Evolutionary conservation across 176 grass and related monocot species (phyloP), one percentile per base, ranked within the genome.

Genomic region (Triticum aestivum): DNA sequence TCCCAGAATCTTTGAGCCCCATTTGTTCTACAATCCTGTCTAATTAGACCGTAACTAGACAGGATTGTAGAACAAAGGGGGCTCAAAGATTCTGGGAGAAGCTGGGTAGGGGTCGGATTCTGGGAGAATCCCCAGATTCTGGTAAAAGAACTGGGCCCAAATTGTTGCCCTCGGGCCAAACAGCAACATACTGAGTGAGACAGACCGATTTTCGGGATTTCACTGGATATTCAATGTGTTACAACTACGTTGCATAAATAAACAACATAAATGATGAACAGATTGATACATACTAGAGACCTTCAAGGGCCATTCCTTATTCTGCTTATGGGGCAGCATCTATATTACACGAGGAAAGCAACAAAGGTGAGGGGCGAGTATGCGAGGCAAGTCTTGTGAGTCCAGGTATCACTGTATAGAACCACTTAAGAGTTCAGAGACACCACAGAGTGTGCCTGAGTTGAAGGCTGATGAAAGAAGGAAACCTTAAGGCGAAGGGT

Each of bases 301-400:
- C 49, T 63, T 84, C 33, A 24, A 68, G 64, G 21, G 4, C 20
- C 29, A 74, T 84, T 76, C 81, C 73, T 88, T 91, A 76, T 68
- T 81, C 38, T 70, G 74, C 69, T 54, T 77, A 62, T 32, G 69
- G 62, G n/a, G 9, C 65, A 63, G 8, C n/a, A 80, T 85, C 61
- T 91, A 91, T 69, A 88, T 81, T 85, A 91, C 89, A 91, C 32
- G 82, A 76, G 39, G 21, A 90, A 84, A 76, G 26, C 38, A 80
- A 84, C 63, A 69, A 86, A 69, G 12, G 69, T 13, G 11, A 41
- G 21, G 59, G 27, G 26, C 1, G 5, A 69, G 68, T 61, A 61
- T 6, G 37, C 45, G 45, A 65, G n/a, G n/a, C 35, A 63, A 61
- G 24, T 84, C 76, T 76, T 69, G 64, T 70, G 30, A 84, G 24